Evolutionary conservation across 495 filamentous ascomycete genomes (phyloP).

Genomic region (Umbilicaria muhlenbergii): DNA sequence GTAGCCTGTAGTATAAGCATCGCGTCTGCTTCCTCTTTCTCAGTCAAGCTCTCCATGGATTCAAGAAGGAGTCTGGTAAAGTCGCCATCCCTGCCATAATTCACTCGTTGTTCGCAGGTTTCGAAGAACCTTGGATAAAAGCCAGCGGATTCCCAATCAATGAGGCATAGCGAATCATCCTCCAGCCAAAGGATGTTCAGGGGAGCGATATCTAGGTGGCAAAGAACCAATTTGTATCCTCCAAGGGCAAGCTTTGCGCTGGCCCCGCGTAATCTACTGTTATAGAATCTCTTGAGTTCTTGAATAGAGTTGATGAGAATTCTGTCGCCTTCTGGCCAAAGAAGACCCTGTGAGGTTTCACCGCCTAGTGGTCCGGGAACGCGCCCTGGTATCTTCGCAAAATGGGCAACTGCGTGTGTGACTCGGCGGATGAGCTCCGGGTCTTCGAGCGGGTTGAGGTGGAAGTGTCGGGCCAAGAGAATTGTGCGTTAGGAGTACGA

Average conservation of each 20-base stretch:
- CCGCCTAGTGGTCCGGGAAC: slow-evolving; percentile 10
- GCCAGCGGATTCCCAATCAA: slow-evolving; percentile 18
- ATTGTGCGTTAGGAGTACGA: too few relatives aligned
- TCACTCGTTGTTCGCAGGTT: slow-evolving; percentile 14
- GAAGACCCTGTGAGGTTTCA: slow-evolving; percentile 11
- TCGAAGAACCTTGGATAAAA: slow-evolving; percentile 18
- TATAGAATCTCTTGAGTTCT: slow-evolving; percentile 15
- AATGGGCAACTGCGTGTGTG: slow-evolving; percentile 5
- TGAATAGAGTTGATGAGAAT: slow-evolving; percentile 8
- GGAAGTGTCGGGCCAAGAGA: too few relatives aligned
- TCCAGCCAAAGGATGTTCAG: slow-evolving; percentile 15
- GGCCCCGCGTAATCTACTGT: slow-evolving; percentile 11
- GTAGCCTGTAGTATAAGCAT: too few relatives aligned
- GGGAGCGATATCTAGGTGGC: slow-evolving; percentile 16
- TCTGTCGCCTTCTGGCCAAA: slow-evolving; percentile 11
- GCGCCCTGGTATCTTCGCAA: slow-evolving; percentile 8
- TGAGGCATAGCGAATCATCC: slow-evolving; percentile 12
- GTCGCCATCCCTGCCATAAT: slow-evolving; percentile 14
- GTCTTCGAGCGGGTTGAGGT: slow-evolving; percentile 14
- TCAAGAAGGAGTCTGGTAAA: slow-evolving; percentile 14
- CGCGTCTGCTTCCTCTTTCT: slow-evolving; percentile 5
- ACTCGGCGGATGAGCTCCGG: slow-evolving; percentile 7
- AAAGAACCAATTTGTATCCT: slow-evolving; percentile 11
- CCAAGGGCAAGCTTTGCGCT: slow-evolving; percentile 9
- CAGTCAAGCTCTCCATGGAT: slow-evolving; percentile 8